These are phyloP conservation scores for Psilocybe subaeruginosa DNA, from an alignment of 768 basidiomycete genomes.

Conservation along the genomic window DNA sequence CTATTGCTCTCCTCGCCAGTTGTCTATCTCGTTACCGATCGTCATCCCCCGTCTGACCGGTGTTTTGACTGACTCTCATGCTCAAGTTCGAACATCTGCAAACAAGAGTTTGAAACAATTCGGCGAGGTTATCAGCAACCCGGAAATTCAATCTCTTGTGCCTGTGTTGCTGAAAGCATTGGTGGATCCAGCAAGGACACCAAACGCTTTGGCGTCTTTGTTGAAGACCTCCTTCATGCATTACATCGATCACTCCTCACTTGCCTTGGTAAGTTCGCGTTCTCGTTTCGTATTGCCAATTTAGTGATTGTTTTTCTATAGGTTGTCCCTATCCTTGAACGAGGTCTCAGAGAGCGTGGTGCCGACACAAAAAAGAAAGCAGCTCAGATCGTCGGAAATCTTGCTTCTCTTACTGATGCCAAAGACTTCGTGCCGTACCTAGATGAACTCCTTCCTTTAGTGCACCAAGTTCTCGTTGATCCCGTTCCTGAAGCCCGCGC, in stretches of 20 bases:
- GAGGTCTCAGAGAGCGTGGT: constrained; percentile 88
- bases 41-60: constrained; percentile 96
- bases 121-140: constrained; percentile 97
- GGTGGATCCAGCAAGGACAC: constrained; percentile 92
- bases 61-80: constrained; percentile 95
- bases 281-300: neutral
- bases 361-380: constrained; percentile 96
- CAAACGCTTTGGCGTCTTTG: constrained; percentile 80
- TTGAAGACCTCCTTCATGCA: constrained; percentile 97
- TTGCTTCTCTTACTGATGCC: constrained; percentile 85
- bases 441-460: constrained; percentile 83
- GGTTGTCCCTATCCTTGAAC: constrained; percentile 95
- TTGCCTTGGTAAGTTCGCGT: constrained; percentile 71
- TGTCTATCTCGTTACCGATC: constrained; percentile 92
- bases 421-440: constrained; percentile 96
- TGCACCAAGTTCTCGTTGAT: constrained; percentile 91
- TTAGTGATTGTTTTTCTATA: constrained; percentile 25
- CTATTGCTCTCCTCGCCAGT: constrained; percentile 93
- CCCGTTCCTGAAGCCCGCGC: constrained; percentile 98
- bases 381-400: constrained; percentile 96
- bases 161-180: constrained; percentile 91
- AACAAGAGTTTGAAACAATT: constrained; percentile 97
- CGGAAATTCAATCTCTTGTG: constrained; percentile 92
- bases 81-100: constrained; percentile 90
- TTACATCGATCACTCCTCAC: constrained; percentile 95